phyloP scores from a whole-genome alignment of 495 filamentous ascomycete species.

The Podospora pseudopauciseta region DNA sequence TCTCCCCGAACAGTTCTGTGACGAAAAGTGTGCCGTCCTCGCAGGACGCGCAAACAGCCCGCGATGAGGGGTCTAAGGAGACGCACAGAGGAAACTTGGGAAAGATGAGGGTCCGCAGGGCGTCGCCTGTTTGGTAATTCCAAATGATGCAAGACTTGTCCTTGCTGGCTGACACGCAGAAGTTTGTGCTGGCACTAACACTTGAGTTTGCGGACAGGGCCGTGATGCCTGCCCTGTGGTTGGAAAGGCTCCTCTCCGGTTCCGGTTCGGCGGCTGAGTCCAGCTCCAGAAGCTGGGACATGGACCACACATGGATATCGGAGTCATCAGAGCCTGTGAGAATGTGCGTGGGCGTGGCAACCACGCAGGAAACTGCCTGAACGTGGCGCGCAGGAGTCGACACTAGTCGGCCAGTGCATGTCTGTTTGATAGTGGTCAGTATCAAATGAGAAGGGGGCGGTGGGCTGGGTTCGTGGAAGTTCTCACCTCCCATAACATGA shows the following conservation, averaged over 20 bases:
- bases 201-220: conserved; percentile 65
- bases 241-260: conserved; percentile 66
- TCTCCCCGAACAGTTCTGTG: conserved; percentile 66
- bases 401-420: conserved; percentile 79
- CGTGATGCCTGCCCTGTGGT: conserved; percentile 76
- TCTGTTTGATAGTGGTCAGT: conserved; percentile 44
- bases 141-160: conserved; percentile 83
- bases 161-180: conserved; percentile 72
- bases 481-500: conserved; percentile 89
- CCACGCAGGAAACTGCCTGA: conserved; percentile 74
- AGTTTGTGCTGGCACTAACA: conserved; percentile 58
- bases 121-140: conserved; percentile 76
- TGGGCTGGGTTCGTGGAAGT: not conserved
- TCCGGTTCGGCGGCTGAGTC: conserved; percentile 49
- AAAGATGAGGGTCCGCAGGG: conserved; percentile 76
- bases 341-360: conserved; percentile 69
- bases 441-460: not conserved
- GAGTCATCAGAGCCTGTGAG: conserved; percentile 87
- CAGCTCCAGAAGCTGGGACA: conserved; percentile 64
- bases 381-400: conserved; percentile 86
- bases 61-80: conserved; percentile 75
- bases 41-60: conserved; percentile 77
- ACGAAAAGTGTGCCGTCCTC: conserved; percentile 80
- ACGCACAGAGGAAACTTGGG: conserved; percentile 67
- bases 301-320: conserved; percentile 84